Base-by-base conservation (phyloP, 306 rosid genomes). In the Cucurbita moschata region DNA sequence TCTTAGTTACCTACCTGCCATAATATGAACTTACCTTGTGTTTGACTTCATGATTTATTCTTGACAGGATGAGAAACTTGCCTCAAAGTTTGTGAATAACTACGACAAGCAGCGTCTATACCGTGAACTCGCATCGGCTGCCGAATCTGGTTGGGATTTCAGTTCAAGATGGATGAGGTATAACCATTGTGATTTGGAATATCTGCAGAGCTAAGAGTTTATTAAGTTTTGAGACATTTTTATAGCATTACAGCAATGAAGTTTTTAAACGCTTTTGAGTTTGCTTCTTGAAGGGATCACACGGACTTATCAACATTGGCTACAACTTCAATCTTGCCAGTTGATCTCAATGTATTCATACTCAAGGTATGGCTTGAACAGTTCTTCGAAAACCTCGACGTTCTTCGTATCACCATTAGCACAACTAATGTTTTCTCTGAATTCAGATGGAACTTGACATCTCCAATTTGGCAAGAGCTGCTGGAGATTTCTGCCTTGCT, bases 131-230 rank as follows among this genome's bases (percentile, higher is more conserved):
- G 91, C 99, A 4, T 85, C 99, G 38, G 55, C 94, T 19, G 95
- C 91, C 6, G 99, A 94, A 82, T 86, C 97, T 4, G 97, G 99
- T 80, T 91, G 97, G 97, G 97, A 94, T 77, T 94, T 94, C 77
- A 91, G 97, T 86, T 73, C 96, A 65, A 83, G 99, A 84, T 94
- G 96, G 97, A 86, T 93, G 94, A 89, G 90, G 96, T 93, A 64
- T 10, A 80, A 63, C 73, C 51, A 43, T 75, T 55, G 21, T 44
- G 59, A n/a, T 76, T 42, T 54, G 8, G 6, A 53, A 38, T 19
- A 16, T 51, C 58, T 39, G 37, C 18, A 23, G 63, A 51, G 47
- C 59, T 58, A 3, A 68, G 21, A 65, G 37, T 3, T 44, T n/a
- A 39, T 5, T 63, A 8, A 16, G 72, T 75, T 75, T 51, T 49